Base-by-base conservation (phyloP, 768 basidiomycete species). In the Lyophyllum decastes region DNA sequence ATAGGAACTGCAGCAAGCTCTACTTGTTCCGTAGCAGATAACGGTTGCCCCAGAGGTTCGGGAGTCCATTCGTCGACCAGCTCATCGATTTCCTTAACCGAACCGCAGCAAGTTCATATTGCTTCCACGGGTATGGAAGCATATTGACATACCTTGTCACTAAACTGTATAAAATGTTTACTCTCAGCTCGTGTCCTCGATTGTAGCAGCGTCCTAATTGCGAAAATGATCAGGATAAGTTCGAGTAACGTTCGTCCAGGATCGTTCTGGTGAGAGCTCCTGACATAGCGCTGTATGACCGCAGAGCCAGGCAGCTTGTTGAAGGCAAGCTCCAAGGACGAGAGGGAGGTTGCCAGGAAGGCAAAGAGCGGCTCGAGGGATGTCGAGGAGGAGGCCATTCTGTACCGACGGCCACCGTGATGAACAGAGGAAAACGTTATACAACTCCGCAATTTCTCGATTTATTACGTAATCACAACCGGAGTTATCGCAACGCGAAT, bases 1-100 rank as follows among this genome's bases (percentile, higher is more conserved):
- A 95, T 70, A 11, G 95, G 94, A 0, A 95, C 80, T 1, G 85
- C 78, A 17, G 77, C 80, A n/a, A 96, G 78, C 56, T 94, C 90
- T 26, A 81, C 74, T 51, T 82, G 77, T 59, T 95, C 90, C 41
- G 76, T 73, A 2, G 79, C 70, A 4, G 73, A 76, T 35, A 92
- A 76, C 5, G 90, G 85, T 40, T 79, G 81, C 3, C 81, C 86
- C 9, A 99, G 82, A 8, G 92, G 86, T 59, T 95, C 92, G 0
- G 97, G 97, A 2, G 76, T 77, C 94, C 95, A 99, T 72, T 98
- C 97, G 51, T 93, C 89, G 1, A 99, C 95, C 25, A 98, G 82
- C 68, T 98, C 97, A 68, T 98, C 88, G 43, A 98, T 85, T 87
- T 98, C 97, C 95, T 97, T 64, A 27, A 30, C 43, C 34, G 9